phyloP scores from a whole-genome alignment of 2,329 filamentous ascomycete species.

The Trichoderma lentiforme region DNA sequence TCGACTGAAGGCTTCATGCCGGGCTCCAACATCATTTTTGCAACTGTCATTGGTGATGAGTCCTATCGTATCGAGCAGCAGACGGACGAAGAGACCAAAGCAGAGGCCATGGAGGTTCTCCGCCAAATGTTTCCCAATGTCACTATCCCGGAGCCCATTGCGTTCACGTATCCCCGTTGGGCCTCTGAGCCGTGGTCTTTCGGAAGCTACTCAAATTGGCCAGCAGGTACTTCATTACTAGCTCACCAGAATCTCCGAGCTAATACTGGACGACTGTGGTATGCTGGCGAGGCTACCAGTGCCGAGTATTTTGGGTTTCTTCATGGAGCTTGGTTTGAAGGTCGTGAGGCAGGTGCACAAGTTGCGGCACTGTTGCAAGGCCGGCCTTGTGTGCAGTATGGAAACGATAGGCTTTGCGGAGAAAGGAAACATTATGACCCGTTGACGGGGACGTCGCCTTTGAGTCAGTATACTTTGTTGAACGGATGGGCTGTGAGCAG shows the following conservation, averaged over 20 bases:
- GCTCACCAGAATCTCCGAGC: constrained; percentile 66
- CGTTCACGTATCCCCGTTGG: constrained; percentile 55
- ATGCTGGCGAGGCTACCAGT: constrained; percentile 63
- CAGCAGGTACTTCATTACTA: constrained; percentile 58
- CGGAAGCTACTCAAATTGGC: constrained; percentile 68
- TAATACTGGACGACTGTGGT: constrained; percentile 60
- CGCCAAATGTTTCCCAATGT: constrained; percentile 58
- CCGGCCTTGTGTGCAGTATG: constrained; percentile 20
- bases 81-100: constrained; percentile 53
- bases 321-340: constrained; percentile 60
- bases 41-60: constrained; percentile 56
- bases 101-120: constrained; percentile 56
- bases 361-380: constrained; percentile 34
- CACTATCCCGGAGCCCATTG: constrained; percentile 55
- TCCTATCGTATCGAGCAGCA: constrained; percentile 58
- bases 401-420: constrained; percentile 20
- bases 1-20: constrained; percentile 55
- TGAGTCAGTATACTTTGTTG: constrained; percentile 31
- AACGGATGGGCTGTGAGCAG: constrained; percentile 40
- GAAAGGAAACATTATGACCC: constrained; percentile 23
- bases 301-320: constrained; percentile 64
- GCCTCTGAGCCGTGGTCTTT: constrained; percentile 41
- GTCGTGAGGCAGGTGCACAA: constrained; percentile 45
- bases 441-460: constrained; percentile 33
- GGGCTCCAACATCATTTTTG: constrained; percentile 63